Percentiles rank a stretch among this genome's conserved stretches.
phyloP scores from a whole-genome alignment of 2,329 filamentous ascomycete species.

The Pseudogymnoascus sp. region DNA sequence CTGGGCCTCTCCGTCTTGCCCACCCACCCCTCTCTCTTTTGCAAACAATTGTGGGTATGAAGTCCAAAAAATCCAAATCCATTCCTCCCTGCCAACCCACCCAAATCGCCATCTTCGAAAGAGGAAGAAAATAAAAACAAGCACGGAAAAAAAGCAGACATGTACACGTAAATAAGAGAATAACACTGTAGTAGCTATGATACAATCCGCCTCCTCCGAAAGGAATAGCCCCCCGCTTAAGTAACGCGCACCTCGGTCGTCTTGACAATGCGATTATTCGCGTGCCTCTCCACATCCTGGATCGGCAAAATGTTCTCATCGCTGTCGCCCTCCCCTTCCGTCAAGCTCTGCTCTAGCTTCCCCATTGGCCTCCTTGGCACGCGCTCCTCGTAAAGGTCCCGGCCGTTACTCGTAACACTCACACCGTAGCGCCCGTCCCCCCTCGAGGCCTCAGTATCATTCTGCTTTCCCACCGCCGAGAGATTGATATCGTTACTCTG shows the following conservation, averaged over 20 bases:
- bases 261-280: conserved; percentile 15
- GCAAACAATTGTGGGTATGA: not conserved
- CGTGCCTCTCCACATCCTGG: conserved; percentile 11
- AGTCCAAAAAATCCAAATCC: not conserved
- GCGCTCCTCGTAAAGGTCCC: conserved; percentile 10
- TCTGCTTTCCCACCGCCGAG: conserved; percentile 11
- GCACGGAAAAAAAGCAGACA: not conserved
- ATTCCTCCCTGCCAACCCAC: not conserved
- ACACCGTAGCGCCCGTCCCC: conserved; percentile 15
- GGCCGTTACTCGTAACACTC: conserved; percentile 13
- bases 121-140: not conserved
- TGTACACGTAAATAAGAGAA: not conserved
- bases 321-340: conserved; percentile 13
- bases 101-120: conserved; percentile 1
- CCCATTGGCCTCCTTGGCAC: conserved; percentile 13
- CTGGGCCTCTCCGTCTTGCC: not conserved
- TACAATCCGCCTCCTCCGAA: not conserved
- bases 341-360: conserved; percentile 12
- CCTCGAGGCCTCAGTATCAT: not conserved
- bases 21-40: not conserved
- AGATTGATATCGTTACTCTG: conserved; percentile 19
- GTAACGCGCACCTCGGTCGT: conserved; percentile 16
- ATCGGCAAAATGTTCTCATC: conserved; percentile 18
- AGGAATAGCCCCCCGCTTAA: not conserved
- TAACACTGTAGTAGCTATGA: not conserved